Base-by-base conservation (phyloP, 2,329 filamentous ascomycete genomes). In the Lasiodiplodia theobromae region DNA sequence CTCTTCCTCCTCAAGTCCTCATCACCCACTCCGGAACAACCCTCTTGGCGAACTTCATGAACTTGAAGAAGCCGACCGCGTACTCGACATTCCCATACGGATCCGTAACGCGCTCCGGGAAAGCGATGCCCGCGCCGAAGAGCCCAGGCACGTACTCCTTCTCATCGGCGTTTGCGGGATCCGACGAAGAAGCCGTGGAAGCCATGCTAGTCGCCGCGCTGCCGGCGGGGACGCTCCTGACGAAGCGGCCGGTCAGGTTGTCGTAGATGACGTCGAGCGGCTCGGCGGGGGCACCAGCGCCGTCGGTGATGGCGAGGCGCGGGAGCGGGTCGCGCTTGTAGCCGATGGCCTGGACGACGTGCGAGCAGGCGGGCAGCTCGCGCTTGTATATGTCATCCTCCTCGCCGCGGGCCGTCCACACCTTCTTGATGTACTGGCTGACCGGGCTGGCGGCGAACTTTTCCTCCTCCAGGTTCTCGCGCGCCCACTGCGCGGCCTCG, bases 1-100 rank as follows among this genome's bases (percentile, higher is more conserved):
- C 25, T 34, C 25, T 12, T 21, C 44, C 25, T 28, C 7, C n/a
- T 64, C 60, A 64, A 6, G 38, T 37, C 60, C 47, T 52, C 25
- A n/a, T 38, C 11, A 68, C 51, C 87, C 87, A 89, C 21, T 79
- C 76, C 18, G 85, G 86, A 23, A 82, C 79, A 4, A 88, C 86
- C 69, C 81, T 83, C 77, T 86, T 86, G 66, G 88, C 76, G 72
- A 86, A 89, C 57, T 84, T 87, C 87, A 90, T 89, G 71, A 91
- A 90, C 77, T 91, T 90, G 74, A 82, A 88, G 74, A 90, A 85
- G 0, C 88, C 88, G 63, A 90, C 88, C 0, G 87, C 86, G 72
- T 84, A 82, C 77, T 90, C 88, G 8, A 87, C 85, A 74, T 89
- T 89, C 0, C 88, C 87, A 51, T 84, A 78, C 0, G 87, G 88